Evolutionary conservation across 2,329 filamentous ascomycete species (phyloP), one percentile per base, ranked within the genome.

Genomic region (Aspergillus aculeatus): DNA sequence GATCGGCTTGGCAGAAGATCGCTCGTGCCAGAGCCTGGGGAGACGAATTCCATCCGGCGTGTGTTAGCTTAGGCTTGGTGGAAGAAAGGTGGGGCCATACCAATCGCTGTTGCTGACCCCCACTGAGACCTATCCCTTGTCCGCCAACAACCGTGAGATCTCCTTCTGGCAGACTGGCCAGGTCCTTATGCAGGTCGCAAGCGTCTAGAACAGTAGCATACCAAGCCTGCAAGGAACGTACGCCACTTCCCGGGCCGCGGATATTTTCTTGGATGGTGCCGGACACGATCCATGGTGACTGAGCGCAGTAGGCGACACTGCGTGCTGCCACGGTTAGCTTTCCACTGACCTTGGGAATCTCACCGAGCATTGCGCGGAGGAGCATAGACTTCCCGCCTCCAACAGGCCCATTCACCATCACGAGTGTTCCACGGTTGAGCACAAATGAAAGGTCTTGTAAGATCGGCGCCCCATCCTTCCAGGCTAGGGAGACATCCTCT

Each of bases 381-480:
- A 63, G 14, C 7, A 47, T 62, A 2, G 59, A 47, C 24, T 63
- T 61, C 5, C 61, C 61, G 9, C 35, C 41, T 4, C 58, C 61
- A 32, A 56, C 52, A 4, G 61, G 55, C 3, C 61, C 61, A 5
- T 32, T 23, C 10, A n/a, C 21, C 9, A 58, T 47, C 2, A 48
- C 11, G 9, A 54, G 26, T 3, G 35, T 24, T 2, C 56, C 50
- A 4, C 6, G 32, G 12, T 6, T 6, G 9, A 58, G 2, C 1
- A 24, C 19, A 6, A 48, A 23, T 21, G 23, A 26, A 21, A 54
- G 16, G 4, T 54, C 29, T 5, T 38, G 16, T 4, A 58, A 19
- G 5, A 41, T 47, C 12, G 41, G 50, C 4, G 26, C 10, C 7
- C 9, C 26, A 29, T 29, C 26, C 2, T 29, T 9, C 26, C 26